Base-by-base conservation (phyloP, 2,329 filamentous ascomycete genomes). In the Epicoccum sorghinum region DNA sequence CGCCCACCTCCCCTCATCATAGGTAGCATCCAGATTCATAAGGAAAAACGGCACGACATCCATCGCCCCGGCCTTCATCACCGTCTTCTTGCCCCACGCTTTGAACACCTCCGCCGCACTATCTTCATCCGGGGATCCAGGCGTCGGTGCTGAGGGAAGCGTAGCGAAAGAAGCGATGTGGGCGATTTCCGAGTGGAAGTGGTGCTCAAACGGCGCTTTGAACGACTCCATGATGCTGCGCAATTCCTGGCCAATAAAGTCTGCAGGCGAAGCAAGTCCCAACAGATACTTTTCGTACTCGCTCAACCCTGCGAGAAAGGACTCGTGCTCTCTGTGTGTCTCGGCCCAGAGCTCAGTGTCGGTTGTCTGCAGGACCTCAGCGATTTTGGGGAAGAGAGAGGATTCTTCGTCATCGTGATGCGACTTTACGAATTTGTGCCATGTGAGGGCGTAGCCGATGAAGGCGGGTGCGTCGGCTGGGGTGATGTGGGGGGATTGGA, bases 11-110 rank as follows among this genome's bases (percentile, higher is more conserved):
- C 84, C 84, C 5, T 81, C 81, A 71, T 89, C 86, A 55, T 76
- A 79, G 3, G 80, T 85, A 37, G 77, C 72, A 68, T 89, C 86
- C 22, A 87, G 72, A 65, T 88, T 88, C 59, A 87, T 70, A 51
- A 88, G 67, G 75, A 88, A 87, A 63, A 89, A 87, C 1, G 85
- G 85, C 13, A 88, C 80, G 0, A 85, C 85, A 55, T 87, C 84
- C 14, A 80, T 75, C 33, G 80, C 77, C 25, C 83, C 83, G 0
- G 83, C 84, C 73, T 86, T 86, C 42, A 78, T 82, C n/a, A 87
- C 82, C 2, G 84, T 86, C 68, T 78, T 82, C 77, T 86, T 86
- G 54, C 84, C 84, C 84, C 84, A 87, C 2, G 77, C 70, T 75
- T 84, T 84, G 75, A 87, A 86, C 1, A 80, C 78, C 6, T 76